Conservation (phyloP, 805 yeast species). For the Candida xyloterini region DNA sequence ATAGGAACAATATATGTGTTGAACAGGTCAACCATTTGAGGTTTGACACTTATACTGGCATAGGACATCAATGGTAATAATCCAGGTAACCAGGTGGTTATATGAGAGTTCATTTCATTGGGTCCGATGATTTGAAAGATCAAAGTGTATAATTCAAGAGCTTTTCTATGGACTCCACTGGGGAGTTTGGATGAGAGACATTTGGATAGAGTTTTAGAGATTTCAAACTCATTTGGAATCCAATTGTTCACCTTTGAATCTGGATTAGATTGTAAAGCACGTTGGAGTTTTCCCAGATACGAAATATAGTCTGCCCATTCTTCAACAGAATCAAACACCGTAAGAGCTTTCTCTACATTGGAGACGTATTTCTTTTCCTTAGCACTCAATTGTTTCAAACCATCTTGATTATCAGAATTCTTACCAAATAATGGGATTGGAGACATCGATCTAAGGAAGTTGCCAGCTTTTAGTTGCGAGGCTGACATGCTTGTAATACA, state of each 20-base stretch:
- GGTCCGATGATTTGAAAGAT: constrained; percentile 64
- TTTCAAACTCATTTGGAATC: constrained; percentile 65
- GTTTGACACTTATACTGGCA: constrained; percentile 86
- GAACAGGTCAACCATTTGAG: constrained; percentile 64
- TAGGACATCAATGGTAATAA: constrained; percentile 83
- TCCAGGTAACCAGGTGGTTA: constrained; percentile 89
- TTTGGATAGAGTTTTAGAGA: constrained; percentile 69
- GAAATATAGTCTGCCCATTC: constrained; percentile 99
- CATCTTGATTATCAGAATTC: constrained; percentile 13
- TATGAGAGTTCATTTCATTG: constrained; percentile 49
- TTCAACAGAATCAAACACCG: constrained; percentile 72
- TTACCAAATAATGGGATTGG: constrained; percentile 29
- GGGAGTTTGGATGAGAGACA: constrained; percentile 83
- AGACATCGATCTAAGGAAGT: constrained; percentile 27
- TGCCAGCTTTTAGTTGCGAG: constrained; percentile 19
- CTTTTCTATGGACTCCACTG: constrained; percentile 91
- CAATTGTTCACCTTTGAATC: constrained; percentile 41
- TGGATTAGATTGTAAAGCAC: constrained; percentile 57
- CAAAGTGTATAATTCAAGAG: constrained; percentile 70
- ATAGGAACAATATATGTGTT: constrained; percentile 52
- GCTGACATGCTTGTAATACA: constrained; percentile 10
- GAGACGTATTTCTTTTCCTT: constrained; percentile 66
- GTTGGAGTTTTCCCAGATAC: constrained; percentile 73
- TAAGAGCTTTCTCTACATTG: constrained; percentile 70
- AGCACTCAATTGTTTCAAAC: constrained; percentile 40